Evolutionary conservation across 2,329 filamentous ascomycete species (phyloP), one percentile per base, ranked within the genome.

Genomic region (Colletotrichum endophyticum): DNA sequence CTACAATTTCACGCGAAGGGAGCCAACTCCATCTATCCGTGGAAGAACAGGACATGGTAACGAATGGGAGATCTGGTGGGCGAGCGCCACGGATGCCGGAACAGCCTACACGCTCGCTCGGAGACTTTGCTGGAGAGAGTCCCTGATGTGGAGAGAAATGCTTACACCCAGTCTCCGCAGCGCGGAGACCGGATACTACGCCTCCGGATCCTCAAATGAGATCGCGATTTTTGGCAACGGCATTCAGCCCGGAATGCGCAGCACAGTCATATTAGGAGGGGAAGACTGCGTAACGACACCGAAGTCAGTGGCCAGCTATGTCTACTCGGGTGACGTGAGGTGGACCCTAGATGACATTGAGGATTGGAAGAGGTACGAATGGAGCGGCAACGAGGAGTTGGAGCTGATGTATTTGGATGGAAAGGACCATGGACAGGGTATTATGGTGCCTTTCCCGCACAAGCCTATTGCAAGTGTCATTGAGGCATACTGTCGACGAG

Each of bases 81-180:
- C 93, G 79, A 94, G 94, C 81, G 94, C 92, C 8, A 92, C 89
- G 72, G 94, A 95, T 79, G 91, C 92, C 32, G 92, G 92, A 5
- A 91, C 94, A 2, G 90, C 93, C 9, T 88, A 93, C 72, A 91
- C 91, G 11, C 85, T 95, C 1, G 90, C 89, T 0, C 86, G 93
- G 5, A 89, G 92, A 79, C 94, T 95, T 84, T 94, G 94, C 84
- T 95, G 94, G 94, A 87, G 88, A 27, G 89, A 95, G 79, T 94
- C 93, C 77, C 91, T 94, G 34, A 84, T 94, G 11, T 95, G 94
- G 93, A 92, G 91, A 78, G 92, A 94, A 63, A 92, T 94, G 78
- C 82, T 95, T 62, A 75, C 73, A 16, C 73, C 73, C 5, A 67
- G 73, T 19, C 27, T 44, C 39, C 73, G 73, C 13, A 32, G 49